A percentile compares a stretch with the other conserved stretches of the same genome.
Evolutionary conservation across 73 alveolate genomes (phyloP).

Genomic region (Uronychia setigera): DNA sequence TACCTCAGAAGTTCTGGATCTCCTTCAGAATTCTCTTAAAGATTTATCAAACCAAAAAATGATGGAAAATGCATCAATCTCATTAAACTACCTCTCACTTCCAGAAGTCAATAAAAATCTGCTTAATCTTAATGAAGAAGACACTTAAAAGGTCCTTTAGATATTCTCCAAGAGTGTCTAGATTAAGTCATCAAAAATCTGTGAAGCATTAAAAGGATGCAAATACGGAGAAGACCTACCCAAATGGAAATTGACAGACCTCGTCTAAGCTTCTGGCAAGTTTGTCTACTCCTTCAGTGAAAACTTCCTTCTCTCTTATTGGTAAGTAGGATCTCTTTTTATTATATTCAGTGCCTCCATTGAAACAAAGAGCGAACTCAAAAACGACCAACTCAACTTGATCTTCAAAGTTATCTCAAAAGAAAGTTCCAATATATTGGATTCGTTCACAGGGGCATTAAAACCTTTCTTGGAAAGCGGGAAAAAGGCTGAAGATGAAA

Average conservation of each 20-base stretch:
- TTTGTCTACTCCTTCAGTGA: conserved; percentile 6
- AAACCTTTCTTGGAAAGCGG: too few species aligned
- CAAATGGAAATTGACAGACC: neutral
- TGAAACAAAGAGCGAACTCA: neutral
- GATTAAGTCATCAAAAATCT: neutral
- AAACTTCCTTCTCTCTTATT: too few species aligned
- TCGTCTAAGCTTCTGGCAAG: neutral
- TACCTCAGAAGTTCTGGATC: conserved; percentile 24
- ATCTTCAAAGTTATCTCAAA: too few species aligned
- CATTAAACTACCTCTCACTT: conserved; percentile 27
- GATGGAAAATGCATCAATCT: conserved; percentile 33
- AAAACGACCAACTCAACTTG: too few species aligned
- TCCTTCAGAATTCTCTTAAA: conserved; percentile 8
- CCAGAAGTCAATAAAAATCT: conserved; percentile 38
- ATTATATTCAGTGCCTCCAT: neutral
- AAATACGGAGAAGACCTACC: conserved; percentile 3
- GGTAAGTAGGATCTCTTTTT: too few species aligned
- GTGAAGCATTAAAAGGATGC: neutral
- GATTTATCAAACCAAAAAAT: conserved; percentile 36
- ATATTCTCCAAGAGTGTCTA: neutral
- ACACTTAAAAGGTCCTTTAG: neutral
- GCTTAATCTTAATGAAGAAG: neutral
- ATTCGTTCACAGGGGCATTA: too few species aligned
- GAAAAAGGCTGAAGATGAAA: neutral
- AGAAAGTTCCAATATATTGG: too few species aligned